A percentile compares a stretch with the other conserved stretches of the same genome.
These are phyloP conservation scores for Sphaerulina populicola DNA, from an alignment of 2,329 filamentous ascomycete species.

Conservation along the genomic window DNA sequence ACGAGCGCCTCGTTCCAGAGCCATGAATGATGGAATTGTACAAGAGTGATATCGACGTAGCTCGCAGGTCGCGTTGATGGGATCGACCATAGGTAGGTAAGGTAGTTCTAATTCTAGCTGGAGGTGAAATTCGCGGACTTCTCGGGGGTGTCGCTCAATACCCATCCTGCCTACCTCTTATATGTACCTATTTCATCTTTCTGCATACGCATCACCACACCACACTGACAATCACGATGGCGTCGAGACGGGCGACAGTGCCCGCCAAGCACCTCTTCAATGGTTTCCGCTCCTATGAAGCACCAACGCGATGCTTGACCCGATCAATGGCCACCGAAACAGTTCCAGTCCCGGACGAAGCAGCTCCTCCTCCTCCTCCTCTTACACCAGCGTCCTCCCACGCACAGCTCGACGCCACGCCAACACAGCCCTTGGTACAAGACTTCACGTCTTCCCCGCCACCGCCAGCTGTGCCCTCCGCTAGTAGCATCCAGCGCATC, in stretches of 20 bases:
- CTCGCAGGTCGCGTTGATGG: too few relatives aligned
- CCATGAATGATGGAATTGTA: constrained; percentile 13
- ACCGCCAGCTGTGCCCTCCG: constrained; percentile 15
- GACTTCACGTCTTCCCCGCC: constrained; percentile 17
- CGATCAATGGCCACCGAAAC: constrained; percentile 49
- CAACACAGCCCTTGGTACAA: constrained; percentile 18
- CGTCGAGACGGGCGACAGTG: constrained; percentile 33
- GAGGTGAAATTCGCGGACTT: constrained; percentile 6
- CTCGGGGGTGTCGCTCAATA: constrained; percentile 5
- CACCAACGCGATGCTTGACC: constrained; percentile 33
- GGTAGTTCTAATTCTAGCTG: too few relatives aligned
- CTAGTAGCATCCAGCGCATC: constrained; percentile 7
- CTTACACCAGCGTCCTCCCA: constrained; percentile 26
- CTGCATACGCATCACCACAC: background rate
- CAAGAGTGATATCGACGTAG: background rate
- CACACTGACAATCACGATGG: constrained; percentile 29
- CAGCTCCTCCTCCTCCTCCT: too few relatives aligned
- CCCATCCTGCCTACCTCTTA: too few relatives aligned
- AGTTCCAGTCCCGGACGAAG: constrained; percentile 28
- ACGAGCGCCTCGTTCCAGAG: constrained; percentile 34
- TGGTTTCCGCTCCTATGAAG: constrained; percentile 20
- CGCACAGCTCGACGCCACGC: constrained; percentile 31
- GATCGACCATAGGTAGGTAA: too few relatives aligned
- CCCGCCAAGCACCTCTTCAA: constrained; percentile 33
- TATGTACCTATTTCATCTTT: constrained; percentile 7